phyloP scores from a whole-genome alignment of 2,329 filamentous ascomycete genomes.

The Scolecobasidium constrictum region DNA sequence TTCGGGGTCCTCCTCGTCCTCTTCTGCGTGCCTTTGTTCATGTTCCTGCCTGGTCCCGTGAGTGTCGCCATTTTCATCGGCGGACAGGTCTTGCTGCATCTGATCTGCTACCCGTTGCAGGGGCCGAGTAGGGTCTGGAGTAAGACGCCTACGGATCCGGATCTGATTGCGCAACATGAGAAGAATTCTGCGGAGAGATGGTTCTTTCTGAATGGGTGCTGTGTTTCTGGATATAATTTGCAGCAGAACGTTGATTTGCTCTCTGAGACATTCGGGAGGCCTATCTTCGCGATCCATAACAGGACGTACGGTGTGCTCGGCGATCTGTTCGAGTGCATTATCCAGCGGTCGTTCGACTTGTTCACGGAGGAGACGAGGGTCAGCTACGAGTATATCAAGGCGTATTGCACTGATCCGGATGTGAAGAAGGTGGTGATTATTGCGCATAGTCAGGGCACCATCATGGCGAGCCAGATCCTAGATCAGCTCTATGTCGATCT shows the following conservation, averaged over 20 bases:
- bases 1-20: constrained; percentile 3
- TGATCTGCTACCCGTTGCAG: constrained; percentile 7
- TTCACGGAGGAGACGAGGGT: constrained; percentile 8
- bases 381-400: constrained; percentile 8
- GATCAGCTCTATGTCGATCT: constrained; percentile 44
- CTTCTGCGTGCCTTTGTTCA: constrained; percentile 1
- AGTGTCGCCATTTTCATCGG: neutral
- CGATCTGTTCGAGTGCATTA: constrained; percentile 10
- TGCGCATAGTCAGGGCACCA: constrained; percentile 66
- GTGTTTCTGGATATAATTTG: constrained; percentile 6
- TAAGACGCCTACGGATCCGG: constrained; percentile 3
- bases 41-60: constrained; percentile 4
- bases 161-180: neutral
- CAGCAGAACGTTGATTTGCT: constrained; percentile 8
- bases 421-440: constrained; percentile 59
- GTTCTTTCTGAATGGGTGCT: constrained; percentile 9
- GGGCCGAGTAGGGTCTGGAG: constrained; percentile 3
- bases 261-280: constrained; percentile 9
- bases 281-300: constrained; percentile 11
- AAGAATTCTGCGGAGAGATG: neutral
- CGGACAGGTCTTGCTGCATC: constrained; percentile 5
- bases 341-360: constrained; percentile 10
- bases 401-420: constrained; percentile 6
- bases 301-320: constrained; percentile 10
- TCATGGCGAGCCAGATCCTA: constrained; percentile 60